Evolutionary conservation across 2,329 filamentous ascomycete species (phyloP).

Genomic region (Sphaerulina vaccinii): DNA sequence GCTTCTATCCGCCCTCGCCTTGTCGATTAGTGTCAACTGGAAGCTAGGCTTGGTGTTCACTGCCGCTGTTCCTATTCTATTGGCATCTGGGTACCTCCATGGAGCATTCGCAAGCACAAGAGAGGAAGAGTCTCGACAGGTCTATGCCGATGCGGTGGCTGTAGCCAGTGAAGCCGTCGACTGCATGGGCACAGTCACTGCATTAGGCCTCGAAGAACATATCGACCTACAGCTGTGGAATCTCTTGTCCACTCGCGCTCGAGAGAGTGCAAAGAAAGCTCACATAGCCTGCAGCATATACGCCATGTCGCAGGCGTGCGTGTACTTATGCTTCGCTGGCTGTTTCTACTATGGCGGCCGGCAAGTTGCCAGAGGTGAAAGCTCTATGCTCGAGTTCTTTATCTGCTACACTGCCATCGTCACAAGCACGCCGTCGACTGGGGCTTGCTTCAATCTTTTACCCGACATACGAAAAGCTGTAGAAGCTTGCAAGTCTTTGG

Average conservation of each 20-base stretch:
- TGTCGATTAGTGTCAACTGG: conserved; percentile 64
- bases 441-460: conserved; percentile 71
- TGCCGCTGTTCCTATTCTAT: conserved; percentile 57
- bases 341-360: conserved; percentile 79
- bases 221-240: too few relatives aligned
- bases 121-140: too few relatives aligned
- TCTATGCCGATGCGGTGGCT: conserved; percentile 52
- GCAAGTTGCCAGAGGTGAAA: conserved; percentile 65
- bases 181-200: conserved; percentile 34
- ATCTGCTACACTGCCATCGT: conserved; percentile 70
- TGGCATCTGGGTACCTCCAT: conserved; percentile 47
- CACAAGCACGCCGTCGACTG: conserved; percentile 69
- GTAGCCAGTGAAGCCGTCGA: conserved; percentile 45
- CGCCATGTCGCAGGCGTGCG: conserved; percentile 51
- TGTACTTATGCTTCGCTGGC: conserved; percentile 65
- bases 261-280: neutral
- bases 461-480: conserved; percentile 69
- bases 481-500: conserved; percentile 59
- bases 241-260: neutral
- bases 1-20: neutral
- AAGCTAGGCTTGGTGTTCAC: conserved; percentile 72
- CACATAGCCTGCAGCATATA: conserved; percentile 15
- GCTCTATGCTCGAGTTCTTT: conserved; percentile 67
- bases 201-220: conserved; percentile 38
- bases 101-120: conserved; percentile 63